Evolutionary conservation across 2,329 filamentous ascomycete genomes (phyloP).

Genomic region (Xylariales sp.): DNA sequence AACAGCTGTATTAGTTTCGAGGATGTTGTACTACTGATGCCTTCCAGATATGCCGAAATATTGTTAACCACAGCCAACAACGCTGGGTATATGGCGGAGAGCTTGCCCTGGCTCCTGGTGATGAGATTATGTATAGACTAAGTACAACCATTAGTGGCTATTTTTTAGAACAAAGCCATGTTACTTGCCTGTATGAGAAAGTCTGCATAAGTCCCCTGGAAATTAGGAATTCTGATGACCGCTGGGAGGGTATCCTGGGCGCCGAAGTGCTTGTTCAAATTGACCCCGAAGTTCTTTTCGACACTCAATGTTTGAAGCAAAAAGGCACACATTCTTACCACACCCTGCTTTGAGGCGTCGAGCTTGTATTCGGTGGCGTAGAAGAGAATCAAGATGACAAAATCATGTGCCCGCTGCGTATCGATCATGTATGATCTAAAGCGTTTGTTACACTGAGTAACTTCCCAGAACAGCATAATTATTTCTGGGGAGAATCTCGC

Average conservation of each 20-base stretch:
- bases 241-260: constrained; percentile 87
- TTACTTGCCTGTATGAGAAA: constrained; percentile 84
- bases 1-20: constrained; percentile 89
- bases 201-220: constrained; percentile 91
- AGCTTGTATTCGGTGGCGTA: constrained; percentile 91
- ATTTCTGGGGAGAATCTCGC: constrained; percentile 93
- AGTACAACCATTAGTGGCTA: constrained; percentile 40
- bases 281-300: constrained; percentile 88
- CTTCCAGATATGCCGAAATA: constrained; percentile 84
- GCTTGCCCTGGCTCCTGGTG: constrained; percentile 87
- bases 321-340: constrained; percentile 98
- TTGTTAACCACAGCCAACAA: constrained; percentile 94
- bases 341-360: constrained; percentile 87
- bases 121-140: constrained; percentile 93
- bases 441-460: constrained; percentile 95
- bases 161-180: constrained; percentile 42
- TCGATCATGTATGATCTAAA: constrained; percentile 98
- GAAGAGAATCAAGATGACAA: constrained; percentile 88
- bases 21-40: constrained; percentile 78
- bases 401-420: constrained; percentile 92
- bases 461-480: constrained; percentile 97
- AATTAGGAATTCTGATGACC: constrained; percentile 83
- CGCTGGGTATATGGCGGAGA: constrained; percentile 92
- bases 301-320: constrained; percentile 94
- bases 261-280: constrained; percentile 88